phyloP scores from a whole-genome alignment of 164 flowering plant genomes.

The Vitis cinerea region DNA sequence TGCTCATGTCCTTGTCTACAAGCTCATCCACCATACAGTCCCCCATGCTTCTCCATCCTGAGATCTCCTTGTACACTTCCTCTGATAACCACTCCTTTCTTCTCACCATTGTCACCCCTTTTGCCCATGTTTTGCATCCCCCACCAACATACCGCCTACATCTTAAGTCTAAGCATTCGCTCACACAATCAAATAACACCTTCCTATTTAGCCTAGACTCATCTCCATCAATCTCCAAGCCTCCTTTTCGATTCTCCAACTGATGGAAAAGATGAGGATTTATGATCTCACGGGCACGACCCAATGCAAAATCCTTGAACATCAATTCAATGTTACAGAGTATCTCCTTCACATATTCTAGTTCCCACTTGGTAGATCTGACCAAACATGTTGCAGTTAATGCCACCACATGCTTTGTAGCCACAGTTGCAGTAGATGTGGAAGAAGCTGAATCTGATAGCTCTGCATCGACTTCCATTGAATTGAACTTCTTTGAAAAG shows the following conservation, averaged over 20 bases:
- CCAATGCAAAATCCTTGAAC: constrained; percentile 58
- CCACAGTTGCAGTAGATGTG: constrained; percentile 18
- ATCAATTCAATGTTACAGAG: constrained; percentile 45
- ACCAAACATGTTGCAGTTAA: constrained; percentile 1
- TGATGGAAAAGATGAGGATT: constrained; percentile 62
- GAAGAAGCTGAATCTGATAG: constrained; percentile 87
- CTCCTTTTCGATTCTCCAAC: constrained; percentile 48
- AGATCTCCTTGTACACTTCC: constrained; percentile 70
- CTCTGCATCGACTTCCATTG: constrained; percentile 51
- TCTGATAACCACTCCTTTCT: constrained; percentile 62
- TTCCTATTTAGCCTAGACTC: constrained; percentile 37
- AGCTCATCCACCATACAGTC: constrained; percentile 89
- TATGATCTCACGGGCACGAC: constrained; percentile 46
- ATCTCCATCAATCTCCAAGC: constrained; percentile 15
- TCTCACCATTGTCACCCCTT: constrained; percentile 51
- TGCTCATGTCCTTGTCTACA: constrained; percentile 91
- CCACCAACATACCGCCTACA: constrained; percentile 50
- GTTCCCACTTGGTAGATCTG: constrained; percentile 46
- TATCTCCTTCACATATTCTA: constrained; percentile 61
- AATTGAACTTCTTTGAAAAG: constrained; percentile 25
- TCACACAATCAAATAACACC: constrained; percentile 66
- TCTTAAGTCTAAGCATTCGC: constrained; percentile 69
- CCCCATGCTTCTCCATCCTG: constrained; percentile 59
- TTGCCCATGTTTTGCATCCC: constrained; percentile 55
- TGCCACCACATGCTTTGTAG: constrained; percentile 16